Base-by-base conservation (phyloP, 1,139 yeast genomes). In the Hyphopichia fennica region DNA sequence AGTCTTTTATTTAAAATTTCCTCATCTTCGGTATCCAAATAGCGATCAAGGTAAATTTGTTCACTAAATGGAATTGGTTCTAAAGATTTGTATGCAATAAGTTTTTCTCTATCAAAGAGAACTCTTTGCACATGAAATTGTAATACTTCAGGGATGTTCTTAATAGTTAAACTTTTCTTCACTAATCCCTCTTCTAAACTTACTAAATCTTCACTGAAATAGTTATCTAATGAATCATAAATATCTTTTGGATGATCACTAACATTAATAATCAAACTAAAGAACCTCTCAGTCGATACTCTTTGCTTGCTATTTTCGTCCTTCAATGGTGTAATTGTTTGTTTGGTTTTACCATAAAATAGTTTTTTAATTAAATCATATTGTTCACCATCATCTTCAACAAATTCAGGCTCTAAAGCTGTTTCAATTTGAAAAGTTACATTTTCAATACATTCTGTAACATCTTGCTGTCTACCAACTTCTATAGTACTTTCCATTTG, bases 91-190 rank as follows among this genome's bases (percentile, higher is more conserved):
- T 88, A 88, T 0, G 96, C 89, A 62, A 83, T 76, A 41, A 83
- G 75, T 29, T 77, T 65, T 43, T 75, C 85, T 38, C 91, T 75
- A 58, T 93, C 96, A 63, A 86, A 93, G 60, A 89, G 86, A 1
- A 91, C 98, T 56, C 99, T 75, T 63, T 91, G 98, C 3, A 93
- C 88, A 58, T 93, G 99, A 40, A 93, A 80, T 59, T 93, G 99
- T 40, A 93, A 65, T 39, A 93, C 80, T 9, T 84, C 83, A 0
- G 99, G 99, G 14, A 89, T 67, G 46, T 81, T 74, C 13, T 79
- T 72, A 7, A 91, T 78, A 0, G 95, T 81, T 35, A 89, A 76
- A 1, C 86, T 77, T 56, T 95, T 81, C 45, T 86, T 85, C 4
- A 81, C 90, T 34, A 74, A 72, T 1, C 93, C 96, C 45, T 81